Percentiles rank a stretch among this genome's conserved stretches.
These are phyloP conservation scores for Fomitiporia mediterranea DNA, from an alignment of 1,284 basidiomycete species.

Conservation along the genomic window DNA sequence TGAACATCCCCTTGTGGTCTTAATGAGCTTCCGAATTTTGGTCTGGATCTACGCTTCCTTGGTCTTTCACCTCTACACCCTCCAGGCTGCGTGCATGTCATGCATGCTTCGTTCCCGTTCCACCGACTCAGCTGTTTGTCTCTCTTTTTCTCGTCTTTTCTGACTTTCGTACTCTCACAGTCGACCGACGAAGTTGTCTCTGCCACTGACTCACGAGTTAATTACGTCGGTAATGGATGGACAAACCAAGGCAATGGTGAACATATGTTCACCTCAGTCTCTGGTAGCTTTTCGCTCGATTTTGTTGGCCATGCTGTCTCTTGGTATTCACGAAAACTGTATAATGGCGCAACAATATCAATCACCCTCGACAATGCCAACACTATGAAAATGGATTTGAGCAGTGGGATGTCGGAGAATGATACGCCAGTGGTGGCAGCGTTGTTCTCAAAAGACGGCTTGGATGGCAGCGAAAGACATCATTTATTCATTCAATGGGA, in stretches of 20 bases:
- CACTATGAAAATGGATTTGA: not conserved
- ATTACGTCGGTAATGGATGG: not conserved
- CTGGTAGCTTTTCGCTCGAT: not conserved
- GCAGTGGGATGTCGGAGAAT: not conserved
- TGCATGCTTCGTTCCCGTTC: too few species aligned
- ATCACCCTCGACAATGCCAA: not conserved
- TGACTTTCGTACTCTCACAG: not conserved
- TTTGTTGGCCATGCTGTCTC: slow-evolving; percentile 2
- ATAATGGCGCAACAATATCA: not conserved
- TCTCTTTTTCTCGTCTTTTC: not conserved
- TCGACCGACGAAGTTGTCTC: not conserved
- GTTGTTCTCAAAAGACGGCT: not conserved
- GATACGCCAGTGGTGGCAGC: not conserved
- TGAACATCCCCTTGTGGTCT: too few species aligned
- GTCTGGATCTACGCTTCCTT: too few species aligned
- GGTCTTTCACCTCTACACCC: too few species aligned
- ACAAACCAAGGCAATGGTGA: not conserved
- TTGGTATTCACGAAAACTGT: not conserved
- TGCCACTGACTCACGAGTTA: not conserved
- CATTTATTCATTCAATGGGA: not conserved
- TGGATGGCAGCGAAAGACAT: slow-evolving; percentile 7
- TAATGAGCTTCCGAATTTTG: too few species aligned
- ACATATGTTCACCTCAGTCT: not conserved
- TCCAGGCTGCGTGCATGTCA: too few species aligned
- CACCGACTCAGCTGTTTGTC: not conserved